These are phyloP conservation scores for Trichoderma sp. DNA, from an alignment of 2,329 filamentous ascomycete genomes.

Conservation along the genomic window DNA sequence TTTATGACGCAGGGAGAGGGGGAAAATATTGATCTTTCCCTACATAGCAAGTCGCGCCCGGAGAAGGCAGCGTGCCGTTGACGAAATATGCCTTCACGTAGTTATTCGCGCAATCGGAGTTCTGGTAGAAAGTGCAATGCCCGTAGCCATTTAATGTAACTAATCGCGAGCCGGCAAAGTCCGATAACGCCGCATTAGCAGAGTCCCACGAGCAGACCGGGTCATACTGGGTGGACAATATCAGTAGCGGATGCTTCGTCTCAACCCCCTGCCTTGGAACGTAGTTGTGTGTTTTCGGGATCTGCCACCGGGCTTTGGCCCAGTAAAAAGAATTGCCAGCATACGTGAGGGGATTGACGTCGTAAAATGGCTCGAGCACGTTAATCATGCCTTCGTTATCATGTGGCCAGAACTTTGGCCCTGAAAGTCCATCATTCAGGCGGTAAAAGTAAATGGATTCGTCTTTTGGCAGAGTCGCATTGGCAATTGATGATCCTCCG, in stretches of 20 bases:
- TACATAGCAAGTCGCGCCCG: slow-evolving; percentile 38
- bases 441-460: slow-evolving; percentile 37
- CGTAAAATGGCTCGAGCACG: slow-evolving; percentile 41
- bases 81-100: slow-evolving; percentile 45
- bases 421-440: slow-evolving; percentile 38
- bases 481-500: background rate
- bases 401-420: slow-evolving; percentile 39
- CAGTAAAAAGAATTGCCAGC: slow-evolving; percentile 40
- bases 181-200: slow-evolving; percentile 42
- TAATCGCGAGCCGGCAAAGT: slow-evolving; percentile 45
- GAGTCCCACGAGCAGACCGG: slow-evolving; percentile 57
- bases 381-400: slow-evolving; percentile 41
- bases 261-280: slow-evolving; percentile 39
- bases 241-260: slow-evolving; percentile 39
- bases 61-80: slow-evolving; percentile 44
- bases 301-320: slow-evolving; percentile 39
- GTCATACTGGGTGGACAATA: slow-evolving; percentile 41
- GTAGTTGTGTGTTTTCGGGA: slow-evolving; percentile 39
- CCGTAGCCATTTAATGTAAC: slow-evolving; percentile 50
- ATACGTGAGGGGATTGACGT: slow-evolving; percentile 39
- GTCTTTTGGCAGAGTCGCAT: slow-evolving; percentile 4
- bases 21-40: background rate
- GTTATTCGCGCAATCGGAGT: slow-evolving; percentile 44
- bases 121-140: slow-evolving; percentile 46
- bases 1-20: background rate